A percentile compares a stretch with the other conserved stretches of the same genome.
Evolutionary conservation across 1,284 basidiomycete species (phyloP).

Genomic region (Amylostereum chailletii): DNA sequence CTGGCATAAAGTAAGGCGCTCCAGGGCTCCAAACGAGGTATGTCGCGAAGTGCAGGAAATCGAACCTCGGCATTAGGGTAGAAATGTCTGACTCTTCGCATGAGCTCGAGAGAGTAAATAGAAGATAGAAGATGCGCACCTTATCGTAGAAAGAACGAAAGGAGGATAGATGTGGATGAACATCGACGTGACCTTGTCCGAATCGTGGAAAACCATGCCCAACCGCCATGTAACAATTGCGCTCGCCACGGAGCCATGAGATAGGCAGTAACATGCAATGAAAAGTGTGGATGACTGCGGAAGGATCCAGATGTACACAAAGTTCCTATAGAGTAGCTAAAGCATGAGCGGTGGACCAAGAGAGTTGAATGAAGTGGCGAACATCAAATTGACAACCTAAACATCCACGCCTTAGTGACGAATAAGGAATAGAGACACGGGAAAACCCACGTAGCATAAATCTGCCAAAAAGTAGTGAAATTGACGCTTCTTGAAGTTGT

Average conservation of each 20-base stretch:
- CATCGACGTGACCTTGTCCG: conserved; percentile 1
- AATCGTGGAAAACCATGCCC: conserved; percentile 1
- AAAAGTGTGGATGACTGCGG: neutral
- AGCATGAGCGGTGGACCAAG: no score
- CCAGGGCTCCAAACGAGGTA: neutral
- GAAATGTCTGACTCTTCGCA: neutral
- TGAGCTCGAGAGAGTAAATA: no score
- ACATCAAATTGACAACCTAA: neutral
- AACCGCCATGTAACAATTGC: conserved; percentile 1
- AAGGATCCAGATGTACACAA: neutral
- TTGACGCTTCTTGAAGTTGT: neutral
- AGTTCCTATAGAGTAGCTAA: neutral
- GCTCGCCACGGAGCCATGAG: neutral
- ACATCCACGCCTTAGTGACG: no score
- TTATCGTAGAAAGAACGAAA: neutral
- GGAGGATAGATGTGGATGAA: conserved; percentile 1
- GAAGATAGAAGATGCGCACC: neutral
- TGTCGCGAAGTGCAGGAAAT: neutral
- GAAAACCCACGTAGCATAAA: neutral
- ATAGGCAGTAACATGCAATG: conserved; percentile 1
- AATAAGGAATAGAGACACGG: no score
- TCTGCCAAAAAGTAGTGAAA: neutral
- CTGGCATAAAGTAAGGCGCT: neutral
- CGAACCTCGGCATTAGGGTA: neutral
- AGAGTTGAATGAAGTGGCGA: no score